A percentile compares a stretch with the other conserved stretches of the same genome.
Evolutionary conservation across 768 basidiomycete genomes (phyloP).

Genomic region (Lactarius sp.): DNA sequence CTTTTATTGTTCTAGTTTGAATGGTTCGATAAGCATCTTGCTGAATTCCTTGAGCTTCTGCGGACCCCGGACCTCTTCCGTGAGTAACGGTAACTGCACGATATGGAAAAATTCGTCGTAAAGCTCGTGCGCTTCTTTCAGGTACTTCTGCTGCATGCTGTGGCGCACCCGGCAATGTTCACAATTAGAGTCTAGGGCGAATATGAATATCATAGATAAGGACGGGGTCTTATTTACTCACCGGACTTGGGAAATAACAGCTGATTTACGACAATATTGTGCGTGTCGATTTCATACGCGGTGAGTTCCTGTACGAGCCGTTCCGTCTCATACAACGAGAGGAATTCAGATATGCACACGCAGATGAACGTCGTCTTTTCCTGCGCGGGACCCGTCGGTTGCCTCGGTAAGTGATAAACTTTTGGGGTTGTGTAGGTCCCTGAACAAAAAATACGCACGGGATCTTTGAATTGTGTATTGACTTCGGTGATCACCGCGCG

Average conservation of each 20-base stretch:
- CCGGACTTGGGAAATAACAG: constrained; percentile 89
- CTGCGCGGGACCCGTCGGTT: constrained; percentile 36
- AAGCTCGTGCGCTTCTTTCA: constrained; percentile 92
- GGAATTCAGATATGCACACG: constrained; percentile 97
- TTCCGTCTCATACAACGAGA: constrained; percentile 98
- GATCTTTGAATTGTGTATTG: constrained; percentile 98
- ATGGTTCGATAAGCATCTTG: constrained; percentile 84
- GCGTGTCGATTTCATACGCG: constrained; percentile 94
- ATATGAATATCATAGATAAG: not conserved
- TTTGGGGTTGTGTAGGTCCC: not conserved
- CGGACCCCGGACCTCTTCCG: constrained; percentile 94
- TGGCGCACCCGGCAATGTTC: constrained; percentile 92
- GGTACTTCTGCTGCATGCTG: constrained; percentile 98
- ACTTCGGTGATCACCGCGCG: constrained; percentile 96
- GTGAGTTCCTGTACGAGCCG: constrained; percentile 94
- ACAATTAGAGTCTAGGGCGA: constrained; percentile 74
- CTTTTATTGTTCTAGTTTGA: constrained; percentile 40
- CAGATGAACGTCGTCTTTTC: constrained; percentile 99
- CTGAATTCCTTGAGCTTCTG: constrained; percentile 92
- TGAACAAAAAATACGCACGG: constrained; percentile 47
- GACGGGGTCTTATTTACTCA: constrained; percentile 36
- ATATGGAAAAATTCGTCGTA: constrained; percentile 99
- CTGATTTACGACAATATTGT: constrained; percentile 98
- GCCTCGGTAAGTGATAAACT: not conserved
- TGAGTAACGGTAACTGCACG: constrained; percentile 84